phyloP scores from a whole-genome alignment of 495 filamentous ascomycete genomes.

The Venustampulla echinocandica region DNA sequence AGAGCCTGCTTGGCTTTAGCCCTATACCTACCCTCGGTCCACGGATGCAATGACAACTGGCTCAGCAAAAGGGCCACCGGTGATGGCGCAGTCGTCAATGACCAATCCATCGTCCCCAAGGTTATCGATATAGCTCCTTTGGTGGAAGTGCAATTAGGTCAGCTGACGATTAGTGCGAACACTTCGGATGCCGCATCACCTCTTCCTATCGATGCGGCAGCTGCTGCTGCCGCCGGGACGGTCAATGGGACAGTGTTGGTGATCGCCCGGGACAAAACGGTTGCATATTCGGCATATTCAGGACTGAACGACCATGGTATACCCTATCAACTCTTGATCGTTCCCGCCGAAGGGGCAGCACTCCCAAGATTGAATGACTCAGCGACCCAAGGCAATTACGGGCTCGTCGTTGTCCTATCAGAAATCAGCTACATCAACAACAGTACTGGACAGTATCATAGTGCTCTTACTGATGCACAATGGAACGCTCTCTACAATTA shows the following conservation, averaged over 20 bases:
- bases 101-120: slow-evolving; percentile 1
- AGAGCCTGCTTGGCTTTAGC: slow-evolving; percentile 2
- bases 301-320: slow-evolving; percentile 55
- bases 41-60: not conserved
- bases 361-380: slow-evolving; percentile 43
- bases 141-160: not conserved
- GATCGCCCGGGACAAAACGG: slow-evolving; percentile 42
- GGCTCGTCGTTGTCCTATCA: slow-evolving; percentile 47
- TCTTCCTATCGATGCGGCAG: not conserved
- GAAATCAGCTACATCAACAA: slow-evolving; percentile 49
- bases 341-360: slow-evolving; percentile 40
- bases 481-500: slow-evolving; percentile 51
- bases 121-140: not conserved
- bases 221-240: not conserved
- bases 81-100: not conserved
- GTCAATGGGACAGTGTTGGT: slow-evolving; percentile 43
- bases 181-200: not conserved
- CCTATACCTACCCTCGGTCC: slow-evolving; percentile 1
- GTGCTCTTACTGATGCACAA: slow-evolving; percentile 47
- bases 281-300: slow-evolving; percentile 37
- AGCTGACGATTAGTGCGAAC: slow-evolving; percentile 3
- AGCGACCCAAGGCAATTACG: slow-evolving; percentile 42
- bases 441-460: slow-evolving; percentile 32
- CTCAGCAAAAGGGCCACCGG: not conserved
- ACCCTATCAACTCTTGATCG: slow-evolving; percentile 45